A percentile compares a stretch with the other conserved stretches of the same genome.
Conservation (phyloP, 148 eudicot species). For the Diospyros lotus region DNA sequence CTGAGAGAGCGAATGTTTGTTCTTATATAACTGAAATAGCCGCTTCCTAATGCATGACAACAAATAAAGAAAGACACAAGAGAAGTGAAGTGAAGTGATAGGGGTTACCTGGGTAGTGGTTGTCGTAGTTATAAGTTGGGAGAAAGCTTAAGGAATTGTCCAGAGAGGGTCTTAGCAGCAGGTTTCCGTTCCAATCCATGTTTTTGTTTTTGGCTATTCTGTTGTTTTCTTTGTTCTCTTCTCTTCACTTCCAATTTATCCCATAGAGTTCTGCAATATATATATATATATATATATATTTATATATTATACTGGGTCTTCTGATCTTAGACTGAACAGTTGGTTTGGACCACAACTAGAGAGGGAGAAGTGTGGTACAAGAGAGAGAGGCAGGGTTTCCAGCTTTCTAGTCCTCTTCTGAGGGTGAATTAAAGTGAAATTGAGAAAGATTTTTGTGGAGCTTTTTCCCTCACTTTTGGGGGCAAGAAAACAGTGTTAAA, state of each 20-base stretch:
- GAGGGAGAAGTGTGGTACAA: background rate
- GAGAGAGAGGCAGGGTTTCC: background rate
- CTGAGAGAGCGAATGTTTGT: no score
- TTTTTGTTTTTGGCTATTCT: background rate
- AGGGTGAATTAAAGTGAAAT: background rate
- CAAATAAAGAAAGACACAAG: no score
- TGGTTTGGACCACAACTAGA: background rate
- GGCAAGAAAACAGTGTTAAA: no score
- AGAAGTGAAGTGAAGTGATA: background rate
- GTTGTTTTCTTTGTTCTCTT: background rate
- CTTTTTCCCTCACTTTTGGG: background rate
- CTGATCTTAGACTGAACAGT: background rate
- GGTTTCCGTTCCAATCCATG: constrained; percentile 13
- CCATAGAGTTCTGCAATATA: no score
- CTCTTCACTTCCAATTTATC: background rate
- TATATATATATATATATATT: no score
- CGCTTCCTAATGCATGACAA: background rate
- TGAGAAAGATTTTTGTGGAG: background rate
- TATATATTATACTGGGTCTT: background rate
- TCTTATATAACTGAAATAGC: background rate
- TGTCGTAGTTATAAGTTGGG: constrained; percentile 5
- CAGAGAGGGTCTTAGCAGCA: background rate
- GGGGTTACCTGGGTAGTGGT: background rate
- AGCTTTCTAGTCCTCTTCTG: background rate
- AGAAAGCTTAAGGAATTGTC: constrained; percentile 11